Base-by-base conservation (phyloP, 257 asterid species). In the Ocimum tenuiflorum region DNA sequence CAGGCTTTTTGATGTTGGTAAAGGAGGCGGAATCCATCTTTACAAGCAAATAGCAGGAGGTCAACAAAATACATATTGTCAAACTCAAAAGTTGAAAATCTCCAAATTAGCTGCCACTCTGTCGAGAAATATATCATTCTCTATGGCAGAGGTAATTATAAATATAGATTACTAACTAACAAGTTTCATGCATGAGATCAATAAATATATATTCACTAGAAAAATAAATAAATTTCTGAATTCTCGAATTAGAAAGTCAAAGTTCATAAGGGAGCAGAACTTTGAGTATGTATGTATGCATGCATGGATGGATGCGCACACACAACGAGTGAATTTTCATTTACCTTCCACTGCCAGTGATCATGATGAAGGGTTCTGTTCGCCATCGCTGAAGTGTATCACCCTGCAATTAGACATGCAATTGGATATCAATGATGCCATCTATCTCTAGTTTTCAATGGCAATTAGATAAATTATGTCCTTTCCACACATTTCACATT, bases 271-370 rank as follows among this genome's bases (percentile, higher is more conserved):
- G n/a, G n/a, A n/a, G n/a, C n/a, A n/a, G n/a, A n/a, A n/a, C n/a
- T n/a, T n/a, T n/a, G n/a, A n/a, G n/a, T n/a, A n/a, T n/a, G n/a
- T n/a, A n/a, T n/a, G n/a, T n/a, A n/a, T n/a, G n/a, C n/a, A n/a
- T n/a, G n/a, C n/a, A n/a, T n/a, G n/a, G 67, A 36, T 24, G 13
- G 53, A 39, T 1, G 7, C 36, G 6, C n/a, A n/a, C n/a, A n/a
- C n/a, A n/a, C n/a, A n/a, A n/a, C n/a, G 36, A 31, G 6, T 31
- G 36, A 31, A 31, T 31, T 31, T 18, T 31, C 67, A 58, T 47
- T 60, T 81, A 88, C 98, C 98, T 91, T 65, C 98, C 98, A 80
- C 98, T 91, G 66, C 96, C 96, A 69, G 98, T 81, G 54, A 88
- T 88, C 98, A 91, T 91, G 77, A 91, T 91, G 83, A 91, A 91